phyloP scores from a whole-genome alignment of 2,329 filamentous ascomycete genomes.

The Westerdykella ornata region DNA sequence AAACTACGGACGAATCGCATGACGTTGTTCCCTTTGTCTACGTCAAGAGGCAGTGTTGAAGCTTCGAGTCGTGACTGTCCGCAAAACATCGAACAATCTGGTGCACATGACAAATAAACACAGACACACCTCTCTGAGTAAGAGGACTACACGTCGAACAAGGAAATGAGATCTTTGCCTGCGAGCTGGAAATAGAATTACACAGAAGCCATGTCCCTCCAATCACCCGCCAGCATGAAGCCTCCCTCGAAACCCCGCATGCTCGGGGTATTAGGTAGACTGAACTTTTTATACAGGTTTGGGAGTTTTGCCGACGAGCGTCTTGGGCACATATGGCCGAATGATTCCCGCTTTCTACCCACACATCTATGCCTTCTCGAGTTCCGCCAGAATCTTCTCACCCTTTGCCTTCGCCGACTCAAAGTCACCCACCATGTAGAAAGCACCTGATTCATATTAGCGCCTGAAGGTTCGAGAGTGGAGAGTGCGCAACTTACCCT shows the following conservation, averaged over 20 bases:
- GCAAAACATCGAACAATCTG: no score
- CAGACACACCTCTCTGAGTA: no score
- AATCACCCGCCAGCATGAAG: slow-evolving; percentile 25
- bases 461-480: slow-evolving; percentile 17
- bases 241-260: slow-evolving; percentile 17
- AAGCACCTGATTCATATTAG: slow-evolving; percentile 47
- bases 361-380: slow-evolving; percentile 52
- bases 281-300: slow-evolving; percentile 31
- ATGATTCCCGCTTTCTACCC: slow-evolving; percentile 27
- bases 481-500: slow-evolving; percentile 54
- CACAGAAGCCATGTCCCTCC: slow-evolving; percentile 33
- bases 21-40: no score
- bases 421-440: slow-evolving; percentile 99
- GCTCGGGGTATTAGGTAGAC: slow-evolving; percentile 29
- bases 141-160: slow-evolving; percentile 1
- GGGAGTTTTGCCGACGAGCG: slow-evolving; percentile 29
- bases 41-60: background rate
- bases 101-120: no score
- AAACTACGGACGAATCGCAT: no score
- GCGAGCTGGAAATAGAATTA: slow-evolving; percentile 35
- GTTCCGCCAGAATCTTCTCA: slow-evolving; percentile 98
- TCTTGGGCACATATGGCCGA: slow-evolving; percentile 28
- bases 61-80: background rate
- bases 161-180: slow-evolving; percentile 30
- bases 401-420: slow-evolving; percentile 90